These are phyloP conservation scores for Aspergillus calidoustus DNA, from an alignment of 2,329 filamentous ascomycete species.

Conservation along the genomic window DNA sequence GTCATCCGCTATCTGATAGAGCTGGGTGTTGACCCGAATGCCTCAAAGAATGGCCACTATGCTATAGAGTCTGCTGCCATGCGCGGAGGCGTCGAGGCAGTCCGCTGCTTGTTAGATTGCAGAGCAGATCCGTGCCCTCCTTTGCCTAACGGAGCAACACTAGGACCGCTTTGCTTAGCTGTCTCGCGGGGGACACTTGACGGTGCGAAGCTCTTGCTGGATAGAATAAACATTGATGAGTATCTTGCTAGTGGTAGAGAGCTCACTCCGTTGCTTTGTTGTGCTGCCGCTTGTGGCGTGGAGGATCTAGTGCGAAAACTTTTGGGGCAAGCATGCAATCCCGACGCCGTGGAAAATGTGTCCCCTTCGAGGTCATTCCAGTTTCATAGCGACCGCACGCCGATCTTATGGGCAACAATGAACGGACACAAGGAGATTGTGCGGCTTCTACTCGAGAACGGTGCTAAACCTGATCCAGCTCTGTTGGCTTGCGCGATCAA, in stretches of 20 bases:
- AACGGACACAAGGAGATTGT: not conserved
- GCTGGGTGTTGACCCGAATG: not conserved
- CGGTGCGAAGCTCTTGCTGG: not conserved
- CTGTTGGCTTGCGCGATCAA: not conserved
- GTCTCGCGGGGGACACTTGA: not conserved
- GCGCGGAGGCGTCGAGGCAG: not conserved
- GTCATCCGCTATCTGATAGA: not conserved
- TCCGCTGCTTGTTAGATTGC: not conserved
- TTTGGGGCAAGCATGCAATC: not conserved
- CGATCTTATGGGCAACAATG: not conserved
- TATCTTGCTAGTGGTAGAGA: not conserved
- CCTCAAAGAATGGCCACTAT: not conserved
- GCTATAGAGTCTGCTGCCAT: not conserved
- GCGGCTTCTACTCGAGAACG: not conserved
- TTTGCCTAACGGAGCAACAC: not conserved
- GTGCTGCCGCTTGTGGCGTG: not conserved
- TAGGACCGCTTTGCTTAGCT: not conserved
- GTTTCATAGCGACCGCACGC: not conserved
- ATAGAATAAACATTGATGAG: not conserved
- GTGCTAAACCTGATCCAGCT: not conserved
- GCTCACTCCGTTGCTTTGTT: not conserved
- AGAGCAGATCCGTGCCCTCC: not conserved
- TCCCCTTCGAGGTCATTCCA: not conserved
- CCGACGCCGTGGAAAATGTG: not conserved
- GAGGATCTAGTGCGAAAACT: not conserved